Base-by-base conservation (phyloP, 2,329 filamentous ascomycete species). In the Stemphylium lycopersici region DNA sequence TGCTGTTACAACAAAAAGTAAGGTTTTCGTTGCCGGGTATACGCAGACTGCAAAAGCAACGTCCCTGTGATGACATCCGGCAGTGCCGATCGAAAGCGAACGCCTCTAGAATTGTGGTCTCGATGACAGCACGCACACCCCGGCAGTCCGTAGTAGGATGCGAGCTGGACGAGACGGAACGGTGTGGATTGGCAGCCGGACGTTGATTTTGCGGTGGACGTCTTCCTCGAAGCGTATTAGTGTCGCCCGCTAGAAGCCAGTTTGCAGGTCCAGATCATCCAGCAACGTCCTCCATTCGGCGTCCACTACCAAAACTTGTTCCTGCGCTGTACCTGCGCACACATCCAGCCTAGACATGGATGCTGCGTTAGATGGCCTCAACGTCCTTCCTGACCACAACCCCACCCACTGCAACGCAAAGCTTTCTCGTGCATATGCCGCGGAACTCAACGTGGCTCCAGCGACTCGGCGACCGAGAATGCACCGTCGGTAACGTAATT, bases 381-480 rank as follows among this genome's bases (percentile, higher is more conserved):
- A 60, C 55, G 41, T 40, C 24, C 38, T 39, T 48, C 44, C 36
- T 29, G 11, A 10, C 26, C 5, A 11, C 26, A 29, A 33, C 44
- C 36, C 37, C 50, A 29, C 45, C 31, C 49, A 57, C 50, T 40
- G 31, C 31, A 8, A 46, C 22, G 46, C 43, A 56, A 52, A 53
- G 48, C 50, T 45, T 49, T 42, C 37, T 51, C 45, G 29, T 62
- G 56, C 51, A 52, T 55, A 47, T 44, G 55, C 51, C 18, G 41
- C 54, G 42, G 50, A 49, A 55, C 57, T 52, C 52, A 52, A 62
- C 61, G 52, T 62, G 56, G 61, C 61, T 55, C 61, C 61, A 58
- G 20, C 49, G 26, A 42, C 41, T 53, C 36, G 56, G 29, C 45
- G 43, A 44, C 47, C 47, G 44, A 58, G 15, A 18, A 47, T 52